A percentile compares a stretch with the other conserved stretches of the same genome.
phyloP scores from a whole-genome alignment of 495 filamentous ascomycete species.

The Xylaria intraflava region DNA sequence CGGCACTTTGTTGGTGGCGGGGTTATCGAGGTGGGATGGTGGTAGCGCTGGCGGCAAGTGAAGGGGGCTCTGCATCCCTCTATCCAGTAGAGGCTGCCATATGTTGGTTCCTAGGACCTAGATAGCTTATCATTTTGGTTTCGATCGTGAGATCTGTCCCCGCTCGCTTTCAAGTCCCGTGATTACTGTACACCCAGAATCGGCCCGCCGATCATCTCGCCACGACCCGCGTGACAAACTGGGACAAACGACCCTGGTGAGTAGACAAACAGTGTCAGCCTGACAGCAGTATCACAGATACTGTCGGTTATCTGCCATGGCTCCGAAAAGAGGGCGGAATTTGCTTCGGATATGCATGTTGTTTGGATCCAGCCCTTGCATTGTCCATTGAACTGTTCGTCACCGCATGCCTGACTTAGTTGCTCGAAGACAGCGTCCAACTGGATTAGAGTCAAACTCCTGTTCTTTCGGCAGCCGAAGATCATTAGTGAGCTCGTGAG shows the following conservation, averaged over 20 bases:
- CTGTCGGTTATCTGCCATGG: slow-evolving; percentile 20
- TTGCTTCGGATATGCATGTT: slow-evolving; percentile 23
- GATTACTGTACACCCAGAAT: slow-evolving; percentile 16
- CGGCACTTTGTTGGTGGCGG: slow-evolving; percentile 5
- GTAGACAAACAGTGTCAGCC: slow-evolving; percentile 44
- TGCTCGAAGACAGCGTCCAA: slow-evolving; percentile 28
- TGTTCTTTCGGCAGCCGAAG: slow-evolving; percentile 21
- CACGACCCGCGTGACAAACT: slow-evolving; percentile 20
- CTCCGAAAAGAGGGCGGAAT: slow-evolving; percentile 27
- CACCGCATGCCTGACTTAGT: slow-evolving; percentile 20
- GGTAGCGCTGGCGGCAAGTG: slow-evolving; percentile 21
- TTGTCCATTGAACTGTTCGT: slow-evolving; percentile 23
- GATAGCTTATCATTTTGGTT: too few species aligned
- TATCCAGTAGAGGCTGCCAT: slow-evolving; percentile 19
- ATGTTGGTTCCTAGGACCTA: slow-evolving; percentile 24
- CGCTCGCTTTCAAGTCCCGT: slow-evolving; percentile 22
- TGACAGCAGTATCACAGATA: slow-evolving; percentile 33
- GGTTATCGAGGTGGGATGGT: slow-evolving; percentile 13
- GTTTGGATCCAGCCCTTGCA: slow-evolving; percentile 19
- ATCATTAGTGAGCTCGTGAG: slow-evolving; percentile 28
- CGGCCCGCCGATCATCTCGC: slow-evolving; percentile 24
- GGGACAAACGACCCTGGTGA: slow-evolving; percentile 25
- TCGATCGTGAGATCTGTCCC: slow-evolving; percentile 26
- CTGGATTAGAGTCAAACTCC: slow-evolving; percentile 34
- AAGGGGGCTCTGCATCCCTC: slow-evolving; percentile 23